A percentile compares a stretch with the other conserved stretches of the same genome.
Evolutionary conservation across 768 basidiomycete genomes (phyloP).

Genomic region (Rhizopogon vinicolor): DNA sequence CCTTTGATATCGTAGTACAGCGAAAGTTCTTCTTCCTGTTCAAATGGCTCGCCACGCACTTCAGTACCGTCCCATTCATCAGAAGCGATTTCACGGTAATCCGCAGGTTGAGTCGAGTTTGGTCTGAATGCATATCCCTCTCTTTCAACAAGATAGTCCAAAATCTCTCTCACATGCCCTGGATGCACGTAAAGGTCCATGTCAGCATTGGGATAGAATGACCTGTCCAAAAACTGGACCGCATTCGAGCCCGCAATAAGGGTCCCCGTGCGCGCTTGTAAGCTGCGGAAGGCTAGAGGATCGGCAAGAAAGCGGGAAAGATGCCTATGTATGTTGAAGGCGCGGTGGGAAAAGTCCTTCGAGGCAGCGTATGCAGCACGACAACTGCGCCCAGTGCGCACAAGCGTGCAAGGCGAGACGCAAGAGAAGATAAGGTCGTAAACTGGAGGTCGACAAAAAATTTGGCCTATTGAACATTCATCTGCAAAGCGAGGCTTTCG

Average conservation of each 20-base stretch:
- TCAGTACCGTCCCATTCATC: conserved; percentile 6
- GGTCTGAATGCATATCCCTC: conserved; percentile 25
- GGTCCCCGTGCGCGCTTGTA: conserved; percentile 35
- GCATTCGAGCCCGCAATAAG: conserved; percentile 47
- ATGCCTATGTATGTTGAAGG: conserved; percentile 26
- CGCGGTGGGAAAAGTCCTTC: conserved; percentile 11
- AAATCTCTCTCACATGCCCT: conserved; percentile 19
- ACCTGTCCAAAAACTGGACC: conserved; percentile 43
- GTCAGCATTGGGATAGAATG: conserved; percentile 36
- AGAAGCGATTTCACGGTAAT: conserved; percentile 9
- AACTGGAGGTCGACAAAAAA: conserved; percentile 5
- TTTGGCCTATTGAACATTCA: background rate
- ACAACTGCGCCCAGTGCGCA: conserved; percentile 14
- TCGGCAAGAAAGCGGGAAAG: conserved; percentile 28
- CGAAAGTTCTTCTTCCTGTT: conserved; percentile 13
- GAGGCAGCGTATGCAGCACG: conserved; percentile 7
- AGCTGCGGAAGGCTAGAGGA: conserved; percentile 28
- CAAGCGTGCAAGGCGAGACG: conserved; percentile 15
- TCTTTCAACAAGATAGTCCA: conserved; percentile 21
- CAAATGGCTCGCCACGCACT: background rate
- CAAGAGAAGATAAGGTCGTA: conserved; percentile 6
- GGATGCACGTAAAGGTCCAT: conserved; percentile 41
- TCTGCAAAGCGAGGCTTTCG: background rate
- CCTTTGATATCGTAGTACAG: conserved; percentile 3
- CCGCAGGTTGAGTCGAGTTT: conserved; percentile 9